Conservation (phyloP, 2,329 filamentous ascomycete genomes). For the Pyricularia pennisetigena region DNA sequence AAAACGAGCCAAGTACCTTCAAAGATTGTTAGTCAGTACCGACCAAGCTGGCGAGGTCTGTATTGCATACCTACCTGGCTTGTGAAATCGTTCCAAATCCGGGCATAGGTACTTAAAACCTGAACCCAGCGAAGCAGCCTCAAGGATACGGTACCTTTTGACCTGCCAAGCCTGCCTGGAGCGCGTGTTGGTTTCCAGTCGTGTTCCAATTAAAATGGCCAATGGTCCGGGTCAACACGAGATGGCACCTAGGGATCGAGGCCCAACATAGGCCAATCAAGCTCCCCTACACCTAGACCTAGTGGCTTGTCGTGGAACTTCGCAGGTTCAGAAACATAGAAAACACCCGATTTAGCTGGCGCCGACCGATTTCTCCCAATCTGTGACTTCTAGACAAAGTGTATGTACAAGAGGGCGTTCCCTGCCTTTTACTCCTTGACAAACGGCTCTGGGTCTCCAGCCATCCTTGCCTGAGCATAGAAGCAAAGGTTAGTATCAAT, state of each 20-base stretch:
- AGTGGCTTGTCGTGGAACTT: neutral
- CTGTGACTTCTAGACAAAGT: slow-evolving; percentile 8
- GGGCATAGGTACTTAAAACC: too few relatives aligned
- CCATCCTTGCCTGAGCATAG: slow-evolving; percentile 38
- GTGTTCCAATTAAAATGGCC: too few relatives aligned
- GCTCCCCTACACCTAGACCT: neutral
- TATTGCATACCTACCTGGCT: too few relatives aligned
- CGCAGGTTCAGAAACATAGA: neutral
- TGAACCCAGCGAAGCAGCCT: too few relatives aligned
- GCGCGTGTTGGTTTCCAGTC: too few relatives aligned
- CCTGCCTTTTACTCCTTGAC: slow-evolving; percentile 8
- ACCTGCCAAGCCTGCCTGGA: too few relatives aligned
- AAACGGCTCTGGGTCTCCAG: slow-evolving; percentile 44
- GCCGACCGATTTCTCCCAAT: neutral
- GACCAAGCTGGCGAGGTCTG: too few relatives aligned
- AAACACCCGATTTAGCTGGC: neutral
- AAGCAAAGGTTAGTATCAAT: neutral
- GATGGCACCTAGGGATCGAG: neutral
- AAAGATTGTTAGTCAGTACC: too few relatives aligned
- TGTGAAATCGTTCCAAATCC: too few relatives aligned
- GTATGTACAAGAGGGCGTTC: neutral
- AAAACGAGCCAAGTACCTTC: too few relatives aligned
- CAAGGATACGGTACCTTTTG: too few relatives aligned
- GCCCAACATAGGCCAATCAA: neutral
- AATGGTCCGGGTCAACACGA: too few relatives aligned